These are phyloP conservation scores for Microbotryum saponariae DNA, from an alignment of 1,284 basidiomycete species.

Conservation along the genomic window DNA sequence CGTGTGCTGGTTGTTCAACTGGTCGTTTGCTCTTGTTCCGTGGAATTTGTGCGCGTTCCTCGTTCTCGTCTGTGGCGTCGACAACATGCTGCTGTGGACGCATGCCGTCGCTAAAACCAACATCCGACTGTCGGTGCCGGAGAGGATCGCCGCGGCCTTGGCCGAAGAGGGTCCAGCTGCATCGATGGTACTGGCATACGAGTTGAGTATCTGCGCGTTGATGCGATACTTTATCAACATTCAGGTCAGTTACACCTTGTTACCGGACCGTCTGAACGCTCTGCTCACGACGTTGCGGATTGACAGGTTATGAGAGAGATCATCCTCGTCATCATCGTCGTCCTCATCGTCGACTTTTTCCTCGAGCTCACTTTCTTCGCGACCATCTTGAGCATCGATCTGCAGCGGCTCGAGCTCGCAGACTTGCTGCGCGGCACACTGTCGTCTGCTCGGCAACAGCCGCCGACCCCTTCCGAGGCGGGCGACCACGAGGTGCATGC, in stretches of 20 bases:
- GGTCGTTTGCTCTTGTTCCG: conserved; percentile 77
- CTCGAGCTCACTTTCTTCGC: conserved; percentile 86
- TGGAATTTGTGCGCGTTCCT: conserved; percentile 85
- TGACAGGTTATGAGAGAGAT: conserved; percentile 75
- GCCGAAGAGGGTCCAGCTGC: conserved; percentile 82
- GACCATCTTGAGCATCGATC: conserved; percentile 80
- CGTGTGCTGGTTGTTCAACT: conserved; percentile 75
- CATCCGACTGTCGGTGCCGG: conserved; percentile 80
- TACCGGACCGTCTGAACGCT: conserved; percentile 47
- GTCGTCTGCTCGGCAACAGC: not conserved
- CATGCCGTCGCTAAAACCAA: conserved; percentile 84
- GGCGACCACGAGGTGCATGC: not conserved
- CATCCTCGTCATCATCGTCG: conserved; percentile 86
- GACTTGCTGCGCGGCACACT: not conserved
- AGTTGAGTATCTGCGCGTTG: conserved; percentile 66
- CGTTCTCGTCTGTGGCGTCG: conserved; percentile 88
- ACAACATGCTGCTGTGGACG: conserved; percentile 84
- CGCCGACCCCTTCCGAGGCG: not conserved
- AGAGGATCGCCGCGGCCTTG: conserved; percentile 81
- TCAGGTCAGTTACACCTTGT: conserved; percentile 36
- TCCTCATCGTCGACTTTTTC: conserved; percentile 93
- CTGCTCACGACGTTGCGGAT: not conserved
- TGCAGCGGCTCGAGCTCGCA: conserved; percentile 68
- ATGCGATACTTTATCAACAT: conserved; percentile 57
- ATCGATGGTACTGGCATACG: conserved; percentile 80